phyloP scores from a whole-genome alignment of 805 yeast species.

The Torulaspora indica region DNA sequence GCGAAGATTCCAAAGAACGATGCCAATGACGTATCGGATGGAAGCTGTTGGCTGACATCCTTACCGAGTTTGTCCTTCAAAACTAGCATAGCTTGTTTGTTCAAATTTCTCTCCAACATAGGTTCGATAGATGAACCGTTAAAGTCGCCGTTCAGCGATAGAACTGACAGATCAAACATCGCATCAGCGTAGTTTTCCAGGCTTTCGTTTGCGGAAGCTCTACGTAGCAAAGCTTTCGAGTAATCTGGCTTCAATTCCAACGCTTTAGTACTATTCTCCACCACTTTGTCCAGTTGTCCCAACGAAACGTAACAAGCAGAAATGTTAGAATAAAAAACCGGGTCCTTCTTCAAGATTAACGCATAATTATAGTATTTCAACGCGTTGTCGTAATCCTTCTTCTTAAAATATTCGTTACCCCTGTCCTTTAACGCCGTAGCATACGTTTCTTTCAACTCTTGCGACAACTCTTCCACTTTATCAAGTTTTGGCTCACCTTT shows the following conservation, averaged over 20 bases:
- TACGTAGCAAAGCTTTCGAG: constrained; percentile 84
- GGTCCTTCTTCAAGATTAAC: constrained; percentile 67
- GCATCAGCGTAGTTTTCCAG: constrained; percentile 77
- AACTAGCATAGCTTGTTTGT: constrained; percentile 68
- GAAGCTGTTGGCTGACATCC: constrained; percentile 44
- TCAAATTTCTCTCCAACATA: constrained; percentile 81
- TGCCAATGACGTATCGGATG: constrained; percentile 76
- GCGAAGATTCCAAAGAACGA: constrained; percentile 87
- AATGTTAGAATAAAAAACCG: constrained; percentile 89
- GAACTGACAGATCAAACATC: constrained; percentile 84
- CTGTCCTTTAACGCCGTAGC: constrained; percentile 79
- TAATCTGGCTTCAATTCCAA: constrained; percentile 83
- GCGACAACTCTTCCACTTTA: constrained; percentile 42
- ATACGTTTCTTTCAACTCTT: constrained; percentile 53
- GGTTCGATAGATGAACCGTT: constrained; percentile 71
- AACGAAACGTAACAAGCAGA: constrained; percentile 92
- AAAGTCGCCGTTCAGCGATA: constrained; percentile 80
- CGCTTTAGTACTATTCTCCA: constrained; percentile 84
- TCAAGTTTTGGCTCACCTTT: constrained; percentile 58
- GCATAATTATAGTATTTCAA: constrained; percentile 77
- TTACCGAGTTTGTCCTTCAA: constrained; percentile 55
- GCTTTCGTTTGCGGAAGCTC: constrained; percentile 88
- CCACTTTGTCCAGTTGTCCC: constrained; percentile 73
- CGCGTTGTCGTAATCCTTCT: constrained; percentile 68
- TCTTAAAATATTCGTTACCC: constrained; percentile 77